Base-by-base conservation (phyloP, 2,329 filamentous ascomycete species). In the Penicillium vulpinum region DNA sequence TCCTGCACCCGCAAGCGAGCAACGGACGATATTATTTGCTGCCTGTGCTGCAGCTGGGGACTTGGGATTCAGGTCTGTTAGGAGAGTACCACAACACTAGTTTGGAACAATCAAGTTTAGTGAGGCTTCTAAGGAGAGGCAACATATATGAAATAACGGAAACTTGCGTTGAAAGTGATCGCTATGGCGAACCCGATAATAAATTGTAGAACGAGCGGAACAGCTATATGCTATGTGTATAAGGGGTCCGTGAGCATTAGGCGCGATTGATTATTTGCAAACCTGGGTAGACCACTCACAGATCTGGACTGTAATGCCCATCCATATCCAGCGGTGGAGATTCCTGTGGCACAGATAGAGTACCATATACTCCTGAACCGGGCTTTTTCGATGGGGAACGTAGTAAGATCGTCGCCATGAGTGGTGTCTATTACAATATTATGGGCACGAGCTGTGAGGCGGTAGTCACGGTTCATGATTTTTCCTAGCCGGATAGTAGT, bases 11-110 rank as follows among this genome's bases (percentile, higher is more conserved):
- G 47, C 47, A 31, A 50, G 33, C 29, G 47, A 50, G 24, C 47
- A 50, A 40, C 47, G 47, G 8, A 40, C 35, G 38, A 50, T 50
- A 24, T 50, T 50, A 28, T 50, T 50, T n/a, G 47, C 47, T 6
- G 47, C 47, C 47, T 50, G 47, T 16, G 47, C 47, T 6, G 47
- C 47, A 39, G 35, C 47, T 15, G 47, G 47, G 15, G 47, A 50
- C 22, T 40, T 40, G 11, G 47, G 35, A 11, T 50, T 50, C 15
- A 50, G 24, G 18, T 50, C 47, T 18, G 47, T 50, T 13, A 50
- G 47, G 11, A 50, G 47, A 18, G 47, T 50, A 38, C 47, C 47
- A 8, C 47, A 50, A 21, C 47, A 50, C 47, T 50, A 28, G 5
- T n/a, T 24, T 4, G 26, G 5, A 26, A 26, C 15, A 26, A 16